A percentile compares a stretch with the other conserved stretches of the same genome.
phyloP scores from a whole-genome alignment of 2,329 filamentous ascomycete genomes.

The Microdochium paspali region DNA sequence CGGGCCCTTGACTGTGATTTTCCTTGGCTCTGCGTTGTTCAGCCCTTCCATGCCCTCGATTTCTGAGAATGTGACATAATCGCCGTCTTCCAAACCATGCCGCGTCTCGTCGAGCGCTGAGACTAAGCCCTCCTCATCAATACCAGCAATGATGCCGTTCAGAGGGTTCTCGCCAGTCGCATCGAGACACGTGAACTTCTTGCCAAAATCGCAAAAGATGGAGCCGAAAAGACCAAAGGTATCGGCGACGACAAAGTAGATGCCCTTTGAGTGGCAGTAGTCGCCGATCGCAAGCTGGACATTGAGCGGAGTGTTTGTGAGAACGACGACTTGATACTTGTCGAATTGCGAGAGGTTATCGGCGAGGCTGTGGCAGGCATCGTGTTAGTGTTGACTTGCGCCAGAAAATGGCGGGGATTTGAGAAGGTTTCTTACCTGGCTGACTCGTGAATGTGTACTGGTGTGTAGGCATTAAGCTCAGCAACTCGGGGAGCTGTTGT shows the following conservation, averaged over 20 bases:
- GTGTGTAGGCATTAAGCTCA: conserved; percentile 94
- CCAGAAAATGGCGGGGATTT: not conserved
- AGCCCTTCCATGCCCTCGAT: conserved; percentile 84
- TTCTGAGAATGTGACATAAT: conserved; percentile 92
- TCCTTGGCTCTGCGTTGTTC: conserved; percentile 75
- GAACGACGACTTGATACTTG: conserved; percentile 84
- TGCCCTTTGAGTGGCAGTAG: conserved; percentile 89
- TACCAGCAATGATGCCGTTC: conserved; percentile 80
- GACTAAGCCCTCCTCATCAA: conserved; percentile 83
- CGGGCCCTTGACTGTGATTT: conserved; percentile 88
- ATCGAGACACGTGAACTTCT: conserved; percentile 86
- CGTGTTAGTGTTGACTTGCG: conserved; percentile 4
- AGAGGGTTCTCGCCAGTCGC: conserved; percentile 81
- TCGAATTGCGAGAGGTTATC: conserved; percentile 74
- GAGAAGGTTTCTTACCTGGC: conserved; percentile 29
- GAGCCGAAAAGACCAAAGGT: conserved; percentile 91
- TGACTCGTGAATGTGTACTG: conserved; percentile 67
- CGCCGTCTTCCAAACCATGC: conserved; percentile 91
- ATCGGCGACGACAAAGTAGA: conserved; percentile 80
- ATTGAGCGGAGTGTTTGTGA: conserved; percentile 74
- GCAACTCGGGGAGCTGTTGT: conserved; percentile 83
- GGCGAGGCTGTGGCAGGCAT: conserved; percentile 48
- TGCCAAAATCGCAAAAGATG: conserved; percentile 95
- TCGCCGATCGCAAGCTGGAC: conserved; percentile 80
- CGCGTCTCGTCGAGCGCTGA: conserved; percentile 90